A percentile compares a stretch with the other conserved stretches of the same genome.
Evolutionary conservation across 192 early-diverging fungal genomes (phyloP).

Genomic region (Irineochytrium annulatum): DNA sequence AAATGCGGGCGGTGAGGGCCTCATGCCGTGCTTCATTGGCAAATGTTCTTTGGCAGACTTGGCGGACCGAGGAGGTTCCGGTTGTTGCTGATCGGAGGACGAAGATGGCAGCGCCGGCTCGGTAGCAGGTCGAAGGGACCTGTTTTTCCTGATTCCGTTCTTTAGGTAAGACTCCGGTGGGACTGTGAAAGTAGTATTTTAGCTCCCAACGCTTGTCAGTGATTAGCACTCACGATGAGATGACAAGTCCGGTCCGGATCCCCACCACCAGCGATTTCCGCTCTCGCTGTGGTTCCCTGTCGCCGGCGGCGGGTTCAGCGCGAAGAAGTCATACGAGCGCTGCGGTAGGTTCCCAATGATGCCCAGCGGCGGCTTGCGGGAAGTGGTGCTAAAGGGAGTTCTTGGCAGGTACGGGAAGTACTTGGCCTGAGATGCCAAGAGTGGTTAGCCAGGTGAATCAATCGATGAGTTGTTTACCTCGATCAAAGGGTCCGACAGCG

Average conservation of each 20-base stretch:
- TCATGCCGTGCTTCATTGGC: too few species aligned
- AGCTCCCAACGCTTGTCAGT: neutral
- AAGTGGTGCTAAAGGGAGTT: constrained; percentile 26
- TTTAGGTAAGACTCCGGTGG: too few species aligned
- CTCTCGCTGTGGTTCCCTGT: constrained; percentile 50
- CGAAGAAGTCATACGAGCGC: constrained; percentile 38
- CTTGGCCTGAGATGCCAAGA: constrained; percentile 11
- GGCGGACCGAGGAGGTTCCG: too few species aligned
- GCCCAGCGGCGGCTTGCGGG: constrained; percentile 30
- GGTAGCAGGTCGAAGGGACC: too few species aligned
- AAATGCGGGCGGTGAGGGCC: too few species aligned
- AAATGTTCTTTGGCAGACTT: too few species aligned
- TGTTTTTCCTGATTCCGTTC: too few species aligned
- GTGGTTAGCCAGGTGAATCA: constrained; percentile 10
- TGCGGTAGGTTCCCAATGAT: constrained; percentile 37
- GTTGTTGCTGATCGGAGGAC: too few species aligned
- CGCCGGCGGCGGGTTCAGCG: constrained; percentile 44
- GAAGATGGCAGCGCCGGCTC: too few species aligned
- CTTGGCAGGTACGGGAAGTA: constrained; percentile 47
- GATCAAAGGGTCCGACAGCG: constrained; percentile 43
- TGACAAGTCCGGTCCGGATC: constrained; percentile 34
- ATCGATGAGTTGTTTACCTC: constrained; percentile 25
- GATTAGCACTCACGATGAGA: constrained; percentile 38
- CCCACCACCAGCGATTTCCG: constrained; percentile 51
- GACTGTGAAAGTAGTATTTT: constrained; percentile 9